phyloP scores from a whole-genome alignment of 2,329 filamentous ascomycete species.

The Pseudocercospora crystallina region DNA sequence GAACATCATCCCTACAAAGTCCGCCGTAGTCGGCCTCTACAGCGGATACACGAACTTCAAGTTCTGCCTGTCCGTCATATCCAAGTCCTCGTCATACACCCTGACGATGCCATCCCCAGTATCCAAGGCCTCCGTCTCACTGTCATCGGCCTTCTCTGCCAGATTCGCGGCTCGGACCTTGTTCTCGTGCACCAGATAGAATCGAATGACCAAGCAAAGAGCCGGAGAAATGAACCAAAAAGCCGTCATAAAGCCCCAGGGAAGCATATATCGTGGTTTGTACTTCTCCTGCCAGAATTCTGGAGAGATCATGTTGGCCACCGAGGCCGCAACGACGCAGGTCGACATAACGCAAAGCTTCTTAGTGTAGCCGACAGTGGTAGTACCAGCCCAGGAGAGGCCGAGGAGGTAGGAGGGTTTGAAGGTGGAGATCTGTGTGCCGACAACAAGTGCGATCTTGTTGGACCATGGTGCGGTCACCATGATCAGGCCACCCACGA shows the following conservation, averaged over 20 bases:
- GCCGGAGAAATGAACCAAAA: constrained; percentile 4
- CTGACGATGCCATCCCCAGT: neutral
- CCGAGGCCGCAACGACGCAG: neutral
- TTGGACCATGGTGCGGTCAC: constrained; percentile 1
- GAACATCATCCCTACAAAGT: too few relatives aligned
- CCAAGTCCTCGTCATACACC: constrained; percentile 1
- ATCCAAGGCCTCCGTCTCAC: neutral
- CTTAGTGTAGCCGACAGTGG: constrained; percentile 3
- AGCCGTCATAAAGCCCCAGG: constrained; percentile 1
- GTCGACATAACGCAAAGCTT: constrained; percentile 4
- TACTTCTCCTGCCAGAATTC: constrained; percentile 5
- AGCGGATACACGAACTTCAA: constrained; percentile 1
- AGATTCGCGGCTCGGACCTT: constrained; percentile 1
- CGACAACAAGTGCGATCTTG: constrained; percentile 1
- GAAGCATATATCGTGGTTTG: constrained; percentile 2
- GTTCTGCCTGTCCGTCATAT: constrained; percentile 3
- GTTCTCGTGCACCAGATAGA: constrained; percentile 1
- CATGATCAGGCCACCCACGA: constrained; percentile 7
- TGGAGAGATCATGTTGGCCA: constrained; percentile 4
- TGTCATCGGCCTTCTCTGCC: neutral
- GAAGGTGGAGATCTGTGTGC: constrained; percentile 6
- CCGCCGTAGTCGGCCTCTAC: too few relatives aligned
- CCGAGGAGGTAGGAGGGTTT: constrained; percentile 2
- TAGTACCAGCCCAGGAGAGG: constrained; percentile 4
- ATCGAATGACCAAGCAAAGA: constrained; percentile 1